These are phyloP conservation scores for Colletotrichum sp. DNA, from an alignment of 2,329 filamentous ascomycete species.

Conservation along the genomic window DNA sequence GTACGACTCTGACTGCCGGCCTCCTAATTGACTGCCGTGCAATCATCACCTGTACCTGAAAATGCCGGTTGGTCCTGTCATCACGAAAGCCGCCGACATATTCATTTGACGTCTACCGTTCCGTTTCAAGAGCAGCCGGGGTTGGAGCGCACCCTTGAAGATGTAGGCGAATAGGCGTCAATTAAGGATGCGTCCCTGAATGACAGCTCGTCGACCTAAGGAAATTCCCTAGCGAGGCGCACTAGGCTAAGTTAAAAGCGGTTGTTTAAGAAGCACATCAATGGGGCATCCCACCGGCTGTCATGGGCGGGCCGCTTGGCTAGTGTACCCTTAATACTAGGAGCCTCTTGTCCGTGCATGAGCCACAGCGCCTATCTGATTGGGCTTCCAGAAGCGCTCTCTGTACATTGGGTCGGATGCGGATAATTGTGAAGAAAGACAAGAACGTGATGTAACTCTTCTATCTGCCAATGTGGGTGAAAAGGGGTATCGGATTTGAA, in stretches of 20 bases:
- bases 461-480: background rate
- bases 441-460: background rate
- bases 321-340: background rate
- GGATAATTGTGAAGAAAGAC: background rate
- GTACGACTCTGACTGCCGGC: background rate
- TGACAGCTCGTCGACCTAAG: background rate
- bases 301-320: background rate
- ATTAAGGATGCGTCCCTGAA: rapidly evolving
- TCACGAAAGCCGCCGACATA: background rate
- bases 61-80: background rate
- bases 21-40: background rate
- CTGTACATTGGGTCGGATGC: background rate
- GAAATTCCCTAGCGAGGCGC: background rate
- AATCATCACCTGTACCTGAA: background rate
- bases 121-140: background rate
- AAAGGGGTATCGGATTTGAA: background rate
- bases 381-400: background rate
- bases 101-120: background rate
- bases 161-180: background rate
- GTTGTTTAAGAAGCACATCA: background rate
- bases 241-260: background rate
- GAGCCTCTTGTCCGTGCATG: background rate
- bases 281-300: background rate
- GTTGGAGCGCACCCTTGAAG: background rate
- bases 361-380: background rate